Evolutionary conservation across 1,284 basidiomycete genomes (phyloP).

Genomic region (Cutaneotrichosporon sp.): DNA sequence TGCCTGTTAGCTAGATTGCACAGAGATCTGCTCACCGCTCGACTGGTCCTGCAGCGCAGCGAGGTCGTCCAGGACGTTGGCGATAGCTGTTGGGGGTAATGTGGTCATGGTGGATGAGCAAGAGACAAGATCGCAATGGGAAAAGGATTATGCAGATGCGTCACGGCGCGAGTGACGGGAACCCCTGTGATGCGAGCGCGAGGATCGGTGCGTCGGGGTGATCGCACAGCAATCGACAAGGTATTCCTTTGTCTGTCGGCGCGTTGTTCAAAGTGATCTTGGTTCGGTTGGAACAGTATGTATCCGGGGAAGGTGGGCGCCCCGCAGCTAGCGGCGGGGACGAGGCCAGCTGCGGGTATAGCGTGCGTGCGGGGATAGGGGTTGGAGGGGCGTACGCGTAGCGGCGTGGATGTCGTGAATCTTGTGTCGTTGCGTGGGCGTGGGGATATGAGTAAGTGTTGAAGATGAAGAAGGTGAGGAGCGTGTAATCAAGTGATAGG

Average conservation of each 20-base stretch:
- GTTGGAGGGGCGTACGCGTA: not conserved
- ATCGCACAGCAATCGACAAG: not conserved
- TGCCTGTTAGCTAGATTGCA: not conserved
- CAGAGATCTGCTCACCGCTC: not conserved
- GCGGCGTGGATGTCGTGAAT: not conserved
- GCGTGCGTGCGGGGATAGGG: not conserved
- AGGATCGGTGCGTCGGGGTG: not conserved
- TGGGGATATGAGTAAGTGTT: not conserved
- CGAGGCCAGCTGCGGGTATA: conserved; percentile 6
- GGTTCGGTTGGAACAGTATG: not conserved
- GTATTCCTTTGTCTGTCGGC: not conserved
- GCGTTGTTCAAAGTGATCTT: not conserved
- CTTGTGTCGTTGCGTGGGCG: not conserved
- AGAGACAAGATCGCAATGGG: conserved; percentile 1
- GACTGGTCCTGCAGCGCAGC: conserved; percentile 14
- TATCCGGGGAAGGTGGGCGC: conserved; percentile 6
- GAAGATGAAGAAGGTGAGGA: not conserved
- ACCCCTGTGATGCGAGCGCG: not conserved
- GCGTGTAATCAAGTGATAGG: not conserved
- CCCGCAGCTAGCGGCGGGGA: conserved; percentile 8
- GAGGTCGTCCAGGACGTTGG: conserved; percentile 3
- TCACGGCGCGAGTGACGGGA: not conserved
- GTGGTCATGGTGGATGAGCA: conserved; percentile 8
- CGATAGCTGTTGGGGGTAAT: not conserved
- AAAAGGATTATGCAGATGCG: not conserved